Base-by-base conservation (phyloP, 2,329 filamentous ascomycete genomes). In the Bipolaris bicolor region DNA sequence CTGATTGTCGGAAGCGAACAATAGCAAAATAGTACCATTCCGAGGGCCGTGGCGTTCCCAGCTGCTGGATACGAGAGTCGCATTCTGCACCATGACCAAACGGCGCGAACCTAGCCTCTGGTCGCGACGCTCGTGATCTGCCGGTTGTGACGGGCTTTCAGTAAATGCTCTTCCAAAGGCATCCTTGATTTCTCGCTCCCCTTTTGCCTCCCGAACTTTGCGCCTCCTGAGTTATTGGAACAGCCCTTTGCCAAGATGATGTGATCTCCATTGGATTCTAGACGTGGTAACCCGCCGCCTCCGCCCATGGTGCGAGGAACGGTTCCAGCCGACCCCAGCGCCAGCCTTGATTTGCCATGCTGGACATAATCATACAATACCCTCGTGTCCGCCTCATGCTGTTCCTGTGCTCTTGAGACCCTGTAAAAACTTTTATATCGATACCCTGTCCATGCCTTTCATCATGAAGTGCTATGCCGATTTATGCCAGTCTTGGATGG, bases 1-100 rank as follows among this genome's bases (percentile, higher is more conserved):
- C 37, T 22, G n/a, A 41, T 52, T 56, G 49, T 41, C 53, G 24
- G 26, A 22, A 18, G n/a, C 48, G 37, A 50, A 52, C 50, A 52
- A 52, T 52, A 29, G n/a, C 49, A 52, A 22, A 46, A n/a, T 5
- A 7, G 5, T 26, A 43, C 33, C 18, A 15, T 18, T 5, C 31
- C 10, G 22, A 31, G 26, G 18, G n/a, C 37, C 11, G 44, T 49
- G 45, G 31, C 50, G 45, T 59, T 49, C 44, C 31, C 16, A 39
- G 15, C 31, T 43, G 36, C 20, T 55, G 40, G 20, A 40, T 31
- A 49, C 24, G 40, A 47, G 11, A 16, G 26, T 15, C 18, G 16
- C 16, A 18, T 36, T 11, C 52, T 49, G 37, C 34, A 18, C 39
- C 20, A 41, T 41, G 31, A 33, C 33, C 24, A 52, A 33, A n/a